Evolutionary conservation across 2,329 filamentous ascomycete species (phyloP).

Genomic region (Diplodia sapinea): DNA sequence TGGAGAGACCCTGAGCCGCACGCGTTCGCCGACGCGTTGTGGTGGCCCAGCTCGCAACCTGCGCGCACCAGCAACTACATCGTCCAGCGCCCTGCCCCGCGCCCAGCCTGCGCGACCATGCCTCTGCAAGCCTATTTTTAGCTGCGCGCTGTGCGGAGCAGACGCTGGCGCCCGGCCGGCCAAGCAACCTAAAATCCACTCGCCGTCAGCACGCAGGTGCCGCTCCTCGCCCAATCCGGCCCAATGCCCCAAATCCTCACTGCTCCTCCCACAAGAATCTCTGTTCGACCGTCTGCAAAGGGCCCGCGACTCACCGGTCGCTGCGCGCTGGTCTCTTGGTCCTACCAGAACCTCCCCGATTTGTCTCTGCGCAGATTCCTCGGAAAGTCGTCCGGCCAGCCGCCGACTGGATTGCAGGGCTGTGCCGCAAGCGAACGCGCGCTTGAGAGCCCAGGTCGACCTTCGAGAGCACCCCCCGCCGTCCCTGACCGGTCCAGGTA

Average conservation of each 20-base stretch:
- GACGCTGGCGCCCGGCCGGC: slow-evolving; percentile 10
- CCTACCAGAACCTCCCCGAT: background rate
- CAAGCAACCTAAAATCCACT: slow-evolving; percentile 25
- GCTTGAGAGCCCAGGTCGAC: background rate
- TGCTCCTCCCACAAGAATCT: background rate
- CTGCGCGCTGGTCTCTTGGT: background rate
- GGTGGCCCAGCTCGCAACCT: background rate
- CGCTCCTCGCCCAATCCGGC: slow-evolving; percentile 18
- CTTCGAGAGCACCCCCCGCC: background rate
- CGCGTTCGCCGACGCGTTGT: background rate
- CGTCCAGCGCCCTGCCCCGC: slow-evolving; percentile 15
- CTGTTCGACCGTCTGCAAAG: slow-evolving; percentile 24
- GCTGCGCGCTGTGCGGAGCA: slow-evolving; percentile 13
- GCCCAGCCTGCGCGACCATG: slow-evolving; percentile 9
- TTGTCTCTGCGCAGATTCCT: slow-evolving; percentile 21
- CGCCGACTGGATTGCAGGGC: slow-evolving; percentile 2
- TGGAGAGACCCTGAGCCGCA: background rate
- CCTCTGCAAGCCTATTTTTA: slow-evolving; percentile 19
- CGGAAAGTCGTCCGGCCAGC: background rate
- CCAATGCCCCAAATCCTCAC: background rate
- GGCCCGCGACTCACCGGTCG: background rate
- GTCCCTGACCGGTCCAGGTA: background rate
- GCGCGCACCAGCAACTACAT: background rate
- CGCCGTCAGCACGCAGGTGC: slow-evolving; percentile 1
- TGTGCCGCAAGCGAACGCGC: slow-evolving; percentile 20